These are phyloP conservation scores for Beauveria medogensis DNA, from an alignment of 2,329 filamentous ascomycete species.

Conservation along the genomic window DNA sequence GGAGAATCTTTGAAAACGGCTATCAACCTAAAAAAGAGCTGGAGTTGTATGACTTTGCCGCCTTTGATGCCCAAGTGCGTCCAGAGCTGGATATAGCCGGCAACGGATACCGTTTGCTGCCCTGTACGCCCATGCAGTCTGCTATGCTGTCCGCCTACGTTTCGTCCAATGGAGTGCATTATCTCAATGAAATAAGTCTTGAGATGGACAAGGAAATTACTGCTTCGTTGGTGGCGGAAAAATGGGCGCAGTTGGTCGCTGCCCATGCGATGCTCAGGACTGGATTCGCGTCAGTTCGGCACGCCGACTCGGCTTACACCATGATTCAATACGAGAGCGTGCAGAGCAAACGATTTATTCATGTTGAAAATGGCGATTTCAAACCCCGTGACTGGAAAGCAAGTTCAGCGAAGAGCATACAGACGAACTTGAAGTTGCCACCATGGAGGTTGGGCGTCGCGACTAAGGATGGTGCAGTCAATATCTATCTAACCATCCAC, in stretches of 20 bases:
- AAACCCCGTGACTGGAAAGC: neutral
- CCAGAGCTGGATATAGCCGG: conserved; percentile 21
- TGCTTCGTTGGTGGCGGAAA: conserved; percentile 35
- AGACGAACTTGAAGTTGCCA: conserved; percentile 41
- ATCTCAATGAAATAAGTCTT: conserved; percentile 66
- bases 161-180: conserved; percentile 57
- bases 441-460: conserved; percentile 56
- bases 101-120: conserved; percentile 46
- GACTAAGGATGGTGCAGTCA: conserved; percentile 13
- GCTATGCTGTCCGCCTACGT: conserved; percentile 73
- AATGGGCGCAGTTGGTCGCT: conserved; percentile 50
- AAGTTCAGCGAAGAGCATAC: conserved; percentile 17
- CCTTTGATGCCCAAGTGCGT: conserved; percentile 28
- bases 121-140: conserved; percentile 72
- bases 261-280: conserved; percentile 67
- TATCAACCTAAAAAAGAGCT: neutral
- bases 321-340: conserved; percentile 3
- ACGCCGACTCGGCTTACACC: conserved; percentile 55
- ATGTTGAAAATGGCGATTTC: neutral
- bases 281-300: conserved; percentile 58
- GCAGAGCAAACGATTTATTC: neutral
- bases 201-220: conserved; percentile 34
- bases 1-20: conserved; percentile 6
- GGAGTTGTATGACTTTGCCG: conserved; percentile 29
- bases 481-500: conserved; percentile 50